phyloP scores from a whole-genome alignment of 305 asterid genomes.

The Fraxinus sp. region DNA sequence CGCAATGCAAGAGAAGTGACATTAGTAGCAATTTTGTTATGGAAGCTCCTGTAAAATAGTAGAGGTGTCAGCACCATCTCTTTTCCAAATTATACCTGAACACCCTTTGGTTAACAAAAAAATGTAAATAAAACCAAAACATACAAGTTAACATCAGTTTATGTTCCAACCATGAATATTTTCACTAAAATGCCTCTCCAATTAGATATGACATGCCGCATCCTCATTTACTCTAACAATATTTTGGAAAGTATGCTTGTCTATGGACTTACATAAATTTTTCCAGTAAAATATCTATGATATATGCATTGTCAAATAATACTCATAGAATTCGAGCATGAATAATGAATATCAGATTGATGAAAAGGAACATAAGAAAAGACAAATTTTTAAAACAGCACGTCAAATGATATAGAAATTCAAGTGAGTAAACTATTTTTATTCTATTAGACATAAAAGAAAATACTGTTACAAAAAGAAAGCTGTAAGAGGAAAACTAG shows the following conservation, averaged over 20 bases:
- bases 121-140: not conserved
- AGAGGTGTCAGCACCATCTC: not conserved
- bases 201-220: not conserved
- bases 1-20: not conserved
- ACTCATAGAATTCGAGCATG: not conserved
- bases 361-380: not conserved
- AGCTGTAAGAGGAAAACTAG: not conserved
- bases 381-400: not conserved
- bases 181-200: not conserved
- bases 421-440: not conserved
- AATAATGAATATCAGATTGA: not conserved
- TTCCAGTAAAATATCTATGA: not conserved
- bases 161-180: not conserved
- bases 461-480: not conserved
- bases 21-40: not conserved
- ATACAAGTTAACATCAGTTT: not conserved
- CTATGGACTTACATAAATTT: not conserved
- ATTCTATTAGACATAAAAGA: not conserved
- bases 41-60: conserved; percentile 1
- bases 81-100: not conserved
- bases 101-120: not conserved
- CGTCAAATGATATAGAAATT: not conserved
- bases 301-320: not conserved
- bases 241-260: not conserved
- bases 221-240: not conserved